phyloP scores from a whole-genome alignment of 305 asterid species.

The Andrographis paniculata region DNA sequence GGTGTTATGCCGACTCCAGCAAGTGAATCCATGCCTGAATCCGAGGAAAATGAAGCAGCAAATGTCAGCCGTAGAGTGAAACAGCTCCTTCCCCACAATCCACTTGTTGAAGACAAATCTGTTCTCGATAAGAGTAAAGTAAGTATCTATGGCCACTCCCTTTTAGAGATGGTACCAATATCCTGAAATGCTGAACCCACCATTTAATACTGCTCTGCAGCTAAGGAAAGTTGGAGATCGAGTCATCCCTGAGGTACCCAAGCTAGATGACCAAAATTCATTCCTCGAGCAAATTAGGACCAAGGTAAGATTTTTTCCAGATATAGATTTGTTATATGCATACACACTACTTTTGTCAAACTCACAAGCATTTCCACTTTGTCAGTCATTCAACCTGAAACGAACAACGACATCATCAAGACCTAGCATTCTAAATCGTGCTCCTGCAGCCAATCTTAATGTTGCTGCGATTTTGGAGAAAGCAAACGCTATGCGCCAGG shows the following conservation, averaged over 20 bases:
- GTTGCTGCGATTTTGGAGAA: constrained; percentile 89
- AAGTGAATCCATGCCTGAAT: background rate
- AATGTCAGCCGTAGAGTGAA: background rate
- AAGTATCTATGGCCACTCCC: background rate
- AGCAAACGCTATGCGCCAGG: constrained; percentile 96
- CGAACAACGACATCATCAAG: constrained; percentile 60
- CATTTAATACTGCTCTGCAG: constrained; percentile 39
- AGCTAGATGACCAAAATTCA: constrained; percentile 70
- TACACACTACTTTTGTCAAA: constrained; percentile 6
- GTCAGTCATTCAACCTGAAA: constrained; percentile 88
- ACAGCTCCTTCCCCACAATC: background rate
- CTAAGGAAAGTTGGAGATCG: constrained; percentile 71
- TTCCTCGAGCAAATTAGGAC: constrained; percentile 78
- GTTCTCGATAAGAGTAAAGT: constrained; percentile 1
- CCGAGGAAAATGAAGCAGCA: background rate
- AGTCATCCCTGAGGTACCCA: constrained; percentile 35
- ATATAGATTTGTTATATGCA: constrained; percentile 5
- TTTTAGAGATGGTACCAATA: background rate
- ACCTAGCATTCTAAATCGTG: constrained; percentile 60
- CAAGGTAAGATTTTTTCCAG: constrained; percentile 44
- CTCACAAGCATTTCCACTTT: constrained; percentile 20
- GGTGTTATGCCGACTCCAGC: background rate
- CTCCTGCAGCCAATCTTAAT: constrained; percentile 60
- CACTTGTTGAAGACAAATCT: background rate
- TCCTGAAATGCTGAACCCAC: background rate